These are phyloP conservation scores for Rhynchospora pubera DNA, from an alignment of 176 grass and related monocot genomes.

Conservation along the genomic window DNA sequence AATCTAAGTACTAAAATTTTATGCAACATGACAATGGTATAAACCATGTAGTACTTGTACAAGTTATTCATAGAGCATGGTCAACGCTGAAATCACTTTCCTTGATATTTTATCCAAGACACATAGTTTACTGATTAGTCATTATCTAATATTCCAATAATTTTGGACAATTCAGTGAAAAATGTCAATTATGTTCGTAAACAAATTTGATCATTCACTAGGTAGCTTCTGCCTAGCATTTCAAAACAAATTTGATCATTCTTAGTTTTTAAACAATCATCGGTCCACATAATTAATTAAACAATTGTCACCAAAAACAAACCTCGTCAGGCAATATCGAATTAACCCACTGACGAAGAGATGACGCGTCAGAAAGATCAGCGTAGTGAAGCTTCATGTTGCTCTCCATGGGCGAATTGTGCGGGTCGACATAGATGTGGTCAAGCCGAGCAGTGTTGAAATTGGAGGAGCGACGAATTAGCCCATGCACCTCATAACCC, in stretches of 20 bases:
- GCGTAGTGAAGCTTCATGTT: slow-evolving; percentile 97
- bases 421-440: slow-evolving; percentile 94
- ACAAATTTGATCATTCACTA: too few relatives aligned
- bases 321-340: slow-evolving; percentile 74
- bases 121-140: not conserved
- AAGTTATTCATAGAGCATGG: not conserved
- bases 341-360: slow-evolving; percentile 81
- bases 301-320: not conserved
- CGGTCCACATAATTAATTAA: not conserved
- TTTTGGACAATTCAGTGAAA: not conserved
- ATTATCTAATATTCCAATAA: not conserved
- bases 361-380: slow-evolving; percentile 91
- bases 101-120: not conserved
- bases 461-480: slow-evolving; percentile 97
- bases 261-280: not conserved
- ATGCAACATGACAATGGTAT: not conserved
- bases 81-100: not conserved
- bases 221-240: too few relatives aligned
- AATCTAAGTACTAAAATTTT: not conserved
- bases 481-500: slow-evolving; percentile 94
- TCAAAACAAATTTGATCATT: not conserved
- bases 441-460: slow-evolving; percentile 89
- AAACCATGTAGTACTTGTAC: not conserved
- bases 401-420: slow-evolving; percentile 54
- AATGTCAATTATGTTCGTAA: not conserved